Evolutionary conservation across 345 rosid genomes (phyloP), one percentile per base, ranked within the genome.

Genomic region (Populus pruinosa): DNA sequence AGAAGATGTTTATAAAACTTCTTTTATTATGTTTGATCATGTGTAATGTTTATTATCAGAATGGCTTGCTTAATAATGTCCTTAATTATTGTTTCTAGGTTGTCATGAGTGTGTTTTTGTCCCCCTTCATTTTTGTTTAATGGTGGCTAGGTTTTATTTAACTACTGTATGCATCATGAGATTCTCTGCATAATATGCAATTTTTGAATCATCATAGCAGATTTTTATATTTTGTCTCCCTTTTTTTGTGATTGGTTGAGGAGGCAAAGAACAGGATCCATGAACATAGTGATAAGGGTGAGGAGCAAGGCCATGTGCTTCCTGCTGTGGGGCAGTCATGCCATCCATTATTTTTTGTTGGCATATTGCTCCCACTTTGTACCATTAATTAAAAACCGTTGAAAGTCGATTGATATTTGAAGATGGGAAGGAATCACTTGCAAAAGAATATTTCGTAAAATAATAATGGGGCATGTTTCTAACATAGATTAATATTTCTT

Each of bases 301-400:
- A 69, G 65, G 72, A 33, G 71, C 76, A 73, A 56, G 49, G 25
- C 67, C 88, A 86, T 78, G 87, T 84, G 87, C 71, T 29, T 59
- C 62, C 31, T 73, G 74, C 35, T 47, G 64, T 41, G 50, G 67
- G 71, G 41, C 39, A 44, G 71, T 64, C 16, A 49, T 27, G 56
- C 27, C 29, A 27, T 70, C 69, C 47, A 27, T 68, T 49, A 31
- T 33, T 20, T 77, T 67, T 21, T 33, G 69, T 7, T 38, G 70
- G 70, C 43, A 18, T 16, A 35, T 21, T 14, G 6, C 63, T 67
- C 70, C 43, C 70, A 14, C 43, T 61, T 39, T 14, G 13, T 23
- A 31, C 56, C 63, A 11, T 25, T 25, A 25, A 11, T 25, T 25
- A 25, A 9, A 59, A 59, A 0, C 56, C 29, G 63, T 25, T 11